phyloP scores from a whole-genome alignment of 2,329 filamentous ascomycete genomes.

The Gaeumannomyces tritici region DNA sequence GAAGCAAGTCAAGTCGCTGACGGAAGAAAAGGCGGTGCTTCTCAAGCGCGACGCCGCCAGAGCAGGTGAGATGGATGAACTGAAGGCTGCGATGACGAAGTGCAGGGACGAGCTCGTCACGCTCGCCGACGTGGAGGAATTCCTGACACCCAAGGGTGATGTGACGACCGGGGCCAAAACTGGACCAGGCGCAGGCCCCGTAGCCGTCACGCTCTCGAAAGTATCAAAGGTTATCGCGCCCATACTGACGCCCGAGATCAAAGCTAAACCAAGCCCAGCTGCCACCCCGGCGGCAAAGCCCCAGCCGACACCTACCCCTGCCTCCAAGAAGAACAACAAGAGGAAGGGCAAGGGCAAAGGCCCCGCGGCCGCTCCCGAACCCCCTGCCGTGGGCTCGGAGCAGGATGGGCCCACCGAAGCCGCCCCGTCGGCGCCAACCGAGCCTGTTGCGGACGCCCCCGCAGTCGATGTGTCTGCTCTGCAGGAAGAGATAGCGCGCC shows the following conservation, averaged over 20 bases:
- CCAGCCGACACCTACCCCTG: conserved; percentile 14
- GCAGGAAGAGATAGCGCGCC: conserved; percentile 36
- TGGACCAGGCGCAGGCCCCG: too few species aligned
- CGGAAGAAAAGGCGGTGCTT: conserved; percentile 6
- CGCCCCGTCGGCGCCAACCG: conserved; percentile 17
- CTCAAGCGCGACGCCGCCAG: neutral
- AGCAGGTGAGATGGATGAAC: neutral
- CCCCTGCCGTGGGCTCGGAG: conserved; percentile 7
- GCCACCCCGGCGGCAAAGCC: conserved; percentile 3
- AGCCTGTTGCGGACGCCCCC: conserved; percentile 15
- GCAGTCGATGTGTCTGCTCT: conserved; percentile 19
- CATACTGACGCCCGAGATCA: neutral
- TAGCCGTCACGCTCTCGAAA: neutral
- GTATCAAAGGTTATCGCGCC: neutral
- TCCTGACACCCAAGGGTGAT: too few species aligned
- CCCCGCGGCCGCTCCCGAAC: conserved; percentile 16
- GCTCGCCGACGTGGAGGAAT: too few species aligned
- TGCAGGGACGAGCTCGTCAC: neutral
- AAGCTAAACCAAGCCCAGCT: conserved; percentile 1
- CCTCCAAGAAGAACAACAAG: conserved; percentile 59
- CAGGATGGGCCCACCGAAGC: conserved; percentile 17
- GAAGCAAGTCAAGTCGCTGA: conserved; percentile 20
- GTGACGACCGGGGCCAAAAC: too few species aligned
- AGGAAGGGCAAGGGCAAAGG: conserved; percentile 58
- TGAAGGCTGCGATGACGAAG: neutral